These are phyloP conservation scores for Gossypium turneri DNA, from an alignment of 345 rosid species.

Conservation along the genomic window DNA sequence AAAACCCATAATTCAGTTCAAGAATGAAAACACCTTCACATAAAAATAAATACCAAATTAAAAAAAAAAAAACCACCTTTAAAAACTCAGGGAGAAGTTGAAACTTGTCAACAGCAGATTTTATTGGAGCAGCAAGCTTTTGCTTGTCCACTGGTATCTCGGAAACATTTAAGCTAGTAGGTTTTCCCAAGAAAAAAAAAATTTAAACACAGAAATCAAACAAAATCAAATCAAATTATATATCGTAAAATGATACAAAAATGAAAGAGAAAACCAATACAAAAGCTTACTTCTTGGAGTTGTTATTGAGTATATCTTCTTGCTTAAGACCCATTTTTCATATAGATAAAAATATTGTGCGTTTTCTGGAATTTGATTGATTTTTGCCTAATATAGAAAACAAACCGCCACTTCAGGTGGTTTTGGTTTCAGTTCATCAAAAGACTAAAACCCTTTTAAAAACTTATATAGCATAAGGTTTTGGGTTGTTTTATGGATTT, in stretches of 20 bases:
- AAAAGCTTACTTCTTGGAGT: not conserved
- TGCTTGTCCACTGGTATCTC: slow-evolving; percentile 32
- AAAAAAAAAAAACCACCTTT: slow-evolving; percentile 34
- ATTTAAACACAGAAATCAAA: not conserved
- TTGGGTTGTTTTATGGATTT: too few species aligned
- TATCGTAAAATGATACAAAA: too few species aligned
- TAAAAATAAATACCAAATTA: not conserved
- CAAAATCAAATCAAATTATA: not conserved
- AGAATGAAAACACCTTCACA: not conserved
- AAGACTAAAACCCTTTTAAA: too few species aligned
- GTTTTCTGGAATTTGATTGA: not conserved
- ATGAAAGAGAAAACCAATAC: too few species aligned
- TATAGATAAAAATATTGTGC: not conserved
- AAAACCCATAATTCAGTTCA: not conserved
- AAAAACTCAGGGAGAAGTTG: slow-evolving; percentile 65
- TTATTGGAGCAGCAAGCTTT: slow-evolving; percentile 42
- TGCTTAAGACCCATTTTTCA: slow-evolving; percentile 9
- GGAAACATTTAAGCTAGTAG: not conserved
- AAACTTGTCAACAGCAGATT: slow-evolving; percentile 54
- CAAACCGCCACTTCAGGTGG: too few species aligned
- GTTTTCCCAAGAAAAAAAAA: not conserved
- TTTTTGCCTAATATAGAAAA: not conserved
- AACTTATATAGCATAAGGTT: too few species aligned
- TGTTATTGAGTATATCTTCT: slow-evolving; percentile 14
- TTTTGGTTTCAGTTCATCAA: too few species aligned